Evolutionary conservation across 768 basidiomycete genomes (phyloP).

Genomic region (Suillus fuscotomentosus): DNA sequence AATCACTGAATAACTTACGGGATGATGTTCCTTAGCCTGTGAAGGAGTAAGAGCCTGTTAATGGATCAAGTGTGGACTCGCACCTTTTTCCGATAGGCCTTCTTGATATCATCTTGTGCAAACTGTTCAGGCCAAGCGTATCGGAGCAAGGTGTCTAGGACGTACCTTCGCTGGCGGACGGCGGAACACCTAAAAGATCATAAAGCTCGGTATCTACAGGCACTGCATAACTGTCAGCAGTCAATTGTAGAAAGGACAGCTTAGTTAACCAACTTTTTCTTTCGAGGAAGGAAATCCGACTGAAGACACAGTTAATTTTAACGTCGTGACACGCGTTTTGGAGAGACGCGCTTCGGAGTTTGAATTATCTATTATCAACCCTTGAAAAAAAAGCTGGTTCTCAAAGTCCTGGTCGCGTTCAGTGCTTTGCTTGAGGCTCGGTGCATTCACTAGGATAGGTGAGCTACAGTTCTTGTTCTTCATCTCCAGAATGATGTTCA

Average conservation of each 20-base stretch:
- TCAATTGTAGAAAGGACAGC: slow-evolving; percentile 8
- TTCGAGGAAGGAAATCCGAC: slow-evolving; percentile 12
- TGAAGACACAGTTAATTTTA: not conserved
- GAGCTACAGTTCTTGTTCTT: slow-evolving; percentile 19
- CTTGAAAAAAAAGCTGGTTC: not conserved
- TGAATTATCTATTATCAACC: slow-evolving; percentile 14
- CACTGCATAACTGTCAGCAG: slow-evolving; percentile 42
- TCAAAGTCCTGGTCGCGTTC: not conserved
- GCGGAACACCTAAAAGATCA: slow-evolving; percentile 75
- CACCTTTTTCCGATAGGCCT: slow-evolving; percentile 93
- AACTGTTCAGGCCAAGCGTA: slow-evolving; percentile 10
- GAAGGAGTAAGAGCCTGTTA: slow-evolving; percentile 17
- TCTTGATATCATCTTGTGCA: slow-evolving; percentile 78
- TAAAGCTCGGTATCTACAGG: slow-evolving; percentile 80
- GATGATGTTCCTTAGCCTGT: slow-evolving; percentile 86
- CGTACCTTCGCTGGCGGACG: slow-evolving; percentile 71
- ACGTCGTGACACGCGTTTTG: slow-evolving; percentile 23
- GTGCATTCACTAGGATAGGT: not conserved
- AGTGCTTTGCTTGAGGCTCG: not conserved
- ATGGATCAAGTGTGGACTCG: slow-evolving; percentile 17
- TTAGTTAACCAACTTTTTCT: slow-evolving; percentile 17
- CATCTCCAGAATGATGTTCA: slow-evolving; percentile 49
- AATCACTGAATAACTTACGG: slow-evolving; percentile 45
- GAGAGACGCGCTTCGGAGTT: slow-evolving; percentile 33
- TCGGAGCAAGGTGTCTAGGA: slow-evolving; percentile 6